phyloP scores from a whole-genome alignment of 441 rosid genomes.

The Isatis lusitanica region DNA sequence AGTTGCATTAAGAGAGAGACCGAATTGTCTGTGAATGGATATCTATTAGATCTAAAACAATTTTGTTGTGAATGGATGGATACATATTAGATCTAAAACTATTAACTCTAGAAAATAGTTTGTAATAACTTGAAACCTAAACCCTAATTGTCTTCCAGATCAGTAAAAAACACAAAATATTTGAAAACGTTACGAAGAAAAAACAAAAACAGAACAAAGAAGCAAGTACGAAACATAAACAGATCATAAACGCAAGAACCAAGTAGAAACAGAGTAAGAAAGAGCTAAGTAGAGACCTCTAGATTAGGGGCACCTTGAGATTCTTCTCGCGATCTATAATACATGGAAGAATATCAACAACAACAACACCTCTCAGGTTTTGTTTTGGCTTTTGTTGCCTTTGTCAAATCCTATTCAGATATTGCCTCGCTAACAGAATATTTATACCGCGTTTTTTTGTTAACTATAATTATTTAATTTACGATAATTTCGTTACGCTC shows the following conservation, averaged over 20 bases:
- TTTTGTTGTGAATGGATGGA: background rate
- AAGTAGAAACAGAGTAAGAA: background rate
- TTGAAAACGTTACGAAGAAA: background rate
- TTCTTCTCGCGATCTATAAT: background rate
- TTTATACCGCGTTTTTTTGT: background rate
- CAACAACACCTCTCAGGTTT: background rate
- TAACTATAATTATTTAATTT: background rate
- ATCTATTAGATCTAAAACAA: too few species aligned
- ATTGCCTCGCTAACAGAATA: background rate
- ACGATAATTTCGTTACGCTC: background rate
- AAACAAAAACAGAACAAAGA: background rate
- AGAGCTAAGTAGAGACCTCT: constrained; percentile 8
- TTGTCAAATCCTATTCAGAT: background rate
- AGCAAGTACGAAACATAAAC: background rate
- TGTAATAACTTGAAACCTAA: background rate
- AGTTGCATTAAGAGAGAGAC: too few species aligned
- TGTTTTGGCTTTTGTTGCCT: constrained; percentile 1
- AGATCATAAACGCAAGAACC: background rate
- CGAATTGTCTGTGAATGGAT: too few species aligned
- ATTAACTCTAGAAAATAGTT: too few species aligned
- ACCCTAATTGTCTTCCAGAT: background rate
- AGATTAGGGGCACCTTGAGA: background rate
- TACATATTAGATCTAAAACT: background rate
- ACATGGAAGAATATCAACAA: constrained; percentile 1
- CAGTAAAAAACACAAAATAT: background rate